phyloP scores from a whole-genome alignment of 768 basidiomycete genomes.

The Amanita inopinata region DNA sequence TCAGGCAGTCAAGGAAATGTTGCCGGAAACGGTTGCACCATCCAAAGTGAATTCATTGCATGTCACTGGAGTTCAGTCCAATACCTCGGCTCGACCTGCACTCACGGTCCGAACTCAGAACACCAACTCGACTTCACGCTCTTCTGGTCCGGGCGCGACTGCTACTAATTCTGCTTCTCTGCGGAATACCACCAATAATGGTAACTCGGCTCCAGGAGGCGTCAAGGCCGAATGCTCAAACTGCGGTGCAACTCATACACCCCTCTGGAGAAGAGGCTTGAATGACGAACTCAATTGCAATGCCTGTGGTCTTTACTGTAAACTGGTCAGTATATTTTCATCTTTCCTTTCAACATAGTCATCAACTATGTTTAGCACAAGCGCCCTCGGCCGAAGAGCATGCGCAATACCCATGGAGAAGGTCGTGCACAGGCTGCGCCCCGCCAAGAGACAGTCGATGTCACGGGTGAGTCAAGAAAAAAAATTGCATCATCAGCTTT shows the following conservation, averaged over 20 bases:
- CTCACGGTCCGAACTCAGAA: slow-evolving; percentile 52
- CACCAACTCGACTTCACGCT: slow-evolving; percentile 32
- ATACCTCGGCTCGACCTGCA: slow-evolving; percentile 39
- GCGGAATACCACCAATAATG: slow-evolving; percentile 17
- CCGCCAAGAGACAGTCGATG: slow-evolving; percentile 63
- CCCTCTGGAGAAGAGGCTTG: slow-evolving; percentile 77
- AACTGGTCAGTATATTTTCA: slow-evolving; percentile 43
- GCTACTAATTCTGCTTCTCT: slow-evolving; percentile 43
- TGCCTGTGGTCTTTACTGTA: slow-evolving; percentile 82
- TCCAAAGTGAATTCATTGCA: slow-evolving; percentile 48
- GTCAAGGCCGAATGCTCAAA: slow-evolving; percentile 82
- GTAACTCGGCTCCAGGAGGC: slow-evolving; percentile 40
- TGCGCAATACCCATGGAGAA: slow-evolving; percentile 72
- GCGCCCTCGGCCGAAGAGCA: slow-evolving; percentile 79
- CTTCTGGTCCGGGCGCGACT: slow-evolving; percentile 56
- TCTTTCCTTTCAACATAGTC: slow-evolving; percentile 10
- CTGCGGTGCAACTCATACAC: slow-evolving; percentile 83
- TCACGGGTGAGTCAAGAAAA: slow-evolving; percentile 46
- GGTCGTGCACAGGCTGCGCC: slow-evolving; percentile 53
- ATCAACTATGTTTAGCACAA: slow-evolving; percentile 49
- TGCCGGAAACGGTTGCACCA: slow-evolving; percentile 47
- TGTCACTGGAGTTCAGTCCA: slow-evolving; percentile 29
- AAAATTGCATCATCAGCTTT: slow-evolving; percentile 20
- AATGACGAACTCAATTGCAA: slow-evolving; percentile 89
- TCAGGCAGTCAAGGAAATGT: slow-evolving; percentile 30